A percentile compares a stretch with the other conserved stretches of the same genome.
Conservation (phyloP, 2,329 filamentous ascomycete species). For the Calycina herbarum region DNA sequence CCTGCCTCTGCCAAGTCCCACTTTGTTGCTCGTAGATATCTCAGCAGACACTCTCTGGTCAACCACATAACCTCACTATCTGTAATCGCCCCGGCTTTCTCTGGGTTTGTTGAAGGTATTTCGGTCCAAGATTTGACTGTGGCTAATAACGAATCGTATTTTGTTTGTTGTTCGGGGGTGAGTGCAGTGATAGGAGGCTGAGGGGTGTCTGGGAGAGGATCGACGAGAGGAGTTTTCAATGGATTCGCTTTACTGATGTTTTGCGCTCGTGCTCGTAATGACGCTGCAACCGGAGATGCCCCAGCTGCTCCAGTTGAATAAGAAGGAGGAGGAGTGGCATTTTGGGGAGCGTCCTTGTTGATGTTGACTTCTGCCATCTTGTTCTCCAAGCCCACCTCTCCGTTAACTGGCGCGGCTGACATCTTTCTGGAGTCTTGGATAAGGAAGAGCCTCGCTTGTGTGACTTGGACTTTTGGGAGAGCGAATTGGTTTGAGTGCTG, state of each 20-base stretch:
- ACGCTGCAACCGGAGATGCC: constrained; percentile 24
- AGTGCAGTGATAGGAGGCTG: constrained; percentile 58
- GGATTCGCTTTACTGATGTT: constrained; percentile 33
- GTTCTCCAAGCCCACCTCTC: constrained; percentile 13
- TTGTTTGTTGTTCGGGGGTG: constrained; percentile 73
- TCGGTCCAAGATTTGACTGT: constrained; percentile 70
- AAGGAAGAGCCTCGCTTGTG: neutral
- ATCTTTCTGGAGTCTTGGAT: constrained; percentile 8
- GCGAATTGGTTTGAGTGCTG: neutral
- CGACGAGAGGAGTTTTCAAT: constrained; percentile 41
- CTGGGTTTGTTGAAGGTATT: constrained; percentile 60
- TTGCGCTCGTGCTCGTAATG: constrained; percentile 21
- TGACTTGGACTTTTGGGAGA: neutral
- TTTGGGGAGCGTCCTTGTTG: constrained; percentile 11
- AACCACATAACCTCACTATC: constrained; percentile 87
- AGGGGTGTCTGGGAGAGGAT: constrained; percentile 27
- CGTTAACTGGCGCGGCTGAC: constrained; percentile 10
- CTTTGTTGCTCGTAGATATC: constrained; percentile 91
- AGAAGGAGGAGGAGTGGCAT: neutral
- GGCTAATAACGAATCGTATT: constrained; percentile 76
- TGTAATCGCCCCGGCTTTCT: constrained; percentile 62
- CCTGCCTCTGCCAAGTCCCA: constrained; percentile 77
- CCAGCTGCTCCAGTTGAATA: constrained; percentile 7
- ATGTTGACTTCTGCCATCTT: constrained; percentile 26
- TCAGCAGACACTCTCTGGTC: constrained; percentile 85